A percentile compares a stretch with the other conserved stretches of the same genome.
Evolutionary conservation across 2,329 filamentous ascomycete species (phyloP).

Genomic region (Colletotrichum ledebouriae): DNA sequence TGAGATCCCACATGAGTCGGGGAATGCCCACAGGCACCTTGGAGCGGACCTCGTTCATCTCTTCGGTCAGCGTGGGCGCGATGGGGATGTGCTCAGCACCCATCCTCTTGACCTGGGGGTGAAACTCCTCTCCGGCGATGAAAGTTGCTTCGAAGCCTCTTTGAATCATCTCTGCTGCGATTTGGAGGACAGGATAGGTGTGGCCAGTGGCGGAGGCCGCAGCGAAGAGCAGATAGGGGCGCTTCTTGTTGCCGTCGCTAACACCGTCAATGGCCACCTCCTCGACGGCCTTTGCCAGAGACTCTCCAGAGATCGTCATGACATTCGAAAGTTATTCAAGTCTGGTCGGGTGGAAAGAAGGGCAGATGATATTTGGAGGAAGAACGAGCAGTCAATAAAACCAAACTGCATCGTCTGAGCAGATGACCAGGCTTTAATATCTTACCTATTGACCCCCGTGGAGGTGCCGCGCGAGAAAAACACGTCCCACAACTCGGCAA

Average conservation of each 20-base stretch:
- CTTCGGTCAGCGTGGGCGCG: constrained; percentile 31
- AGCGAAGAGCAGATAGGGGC: constrained; percentile 49
- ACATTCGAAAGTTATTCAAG: background rate
- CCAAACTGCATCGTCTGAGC: no score
- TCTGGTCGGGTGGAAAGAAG: background rate
- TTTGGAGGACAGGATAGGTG: constrained; percentile 48
- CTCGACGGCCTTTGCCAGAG: constrained; percentile 7
- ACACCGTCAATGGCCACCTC: constrained; percentile 17
- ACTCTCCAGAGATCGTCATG: constrained; percentile 31
- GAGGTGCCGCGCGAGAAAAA: background rate
- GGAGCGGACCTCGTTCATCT: constrained; percentile 43
- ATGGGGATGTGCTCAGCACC: constrained; percentile 54
- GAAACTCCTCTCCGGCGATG: constrained; percentile 54
- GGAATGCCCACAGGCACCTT: constrained; percentile 44
- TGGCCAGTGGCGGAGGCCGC: constrained; percentile 50
- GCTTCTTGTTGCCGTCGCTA: constrained; percentile 39
- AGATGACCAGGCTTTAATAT: no score
- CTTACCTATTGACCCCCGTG: background rate
- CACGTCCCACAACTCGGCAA: constrained; percentile 8
- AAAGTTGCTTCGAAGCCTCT: constrained; percentile 59
- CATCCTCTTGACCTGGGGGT: constrained; percentile 51
- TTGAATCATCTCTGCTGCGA: constrained; percentile 54
- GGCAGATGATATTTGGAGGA: background rate
- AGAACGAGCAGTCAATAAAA: background rate
- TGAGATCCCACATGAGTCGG: constrained; percentile 51